A percentile compares a stretch with the other conserved stretches of the same genome.
Conservation (phyloP, 768 basidiomycete species). For the Tephrocybe sp. region DNA sequence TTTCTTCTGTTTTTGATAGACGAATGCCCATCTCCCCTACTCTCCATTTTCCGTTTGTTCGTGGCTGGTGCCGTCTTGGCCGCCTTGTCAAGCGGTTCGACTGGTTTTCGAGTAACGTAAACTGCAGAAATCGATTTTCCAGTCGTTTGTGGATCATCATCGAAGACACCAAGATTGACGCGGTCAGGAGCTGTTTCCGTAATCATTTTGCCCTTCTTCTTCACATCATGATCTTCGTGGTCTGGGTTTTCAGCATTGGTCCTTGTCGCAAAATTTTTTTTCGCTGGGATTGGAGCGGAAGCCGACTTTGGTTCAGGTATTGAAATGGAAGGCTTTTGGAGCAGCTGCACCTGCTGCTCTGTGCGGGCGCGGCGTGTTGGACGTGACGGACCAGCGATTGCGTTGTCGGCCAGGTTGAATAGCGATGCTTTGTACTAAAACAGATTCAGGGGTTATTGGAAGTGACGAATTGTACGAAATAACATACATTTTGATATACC, state of each 20-base stretch:
- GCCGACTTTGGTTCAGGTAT: constrained; percentile 20
- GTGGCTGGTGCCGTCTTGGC: background rate
- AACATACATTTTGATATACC: constrained; percentile 71
- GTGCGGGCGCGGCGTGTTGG: constrained; percentile 59
- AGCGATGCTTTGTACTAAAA: constrained; percentile 55
- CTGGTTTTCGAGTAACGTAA: constrained; percentile 1
- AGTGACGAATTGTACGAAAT: constrained; percentile 5
- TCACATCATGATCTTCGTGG: constrained; percentile 20
- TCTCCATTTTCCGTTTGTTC: constrained; percentile 13
- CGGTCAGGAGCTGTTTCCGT: background rate
- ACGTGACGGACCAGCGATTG: constrained; percentile 46
- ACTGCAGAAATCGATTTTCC: constrained; percentile 8
- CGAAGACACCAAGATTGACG: background rate
- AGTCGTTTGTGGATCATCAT: constrained; percentile 3
- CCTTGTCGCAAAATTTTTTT: constrained; percentile 24
- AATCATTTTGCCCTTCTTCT: constrained; percentile 15
- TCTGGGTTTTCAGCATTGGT: constrained; percentile 29
- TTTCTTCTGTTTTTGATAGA: constrained; percentile 15
- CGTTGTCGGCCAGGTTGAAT: constrained; percentile 58
- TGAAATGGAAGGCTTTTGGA: constrained; percentile 29
- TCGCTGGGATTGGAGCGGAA: constrained; percentile 13
- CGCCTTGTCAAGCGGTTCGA: background rate
- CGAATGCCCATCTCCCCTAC: constrained; percentile 11
- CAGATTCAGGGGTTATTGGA: constrained; percentile 5
- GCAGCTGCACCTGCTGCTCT: constrained; percentile 49